Evolutionary conservation across 495 filamentous ascomycete species (phyloP), one percentile per base, ranked within the genome.

Genomic region (Jackrogersella multiformis): DNA sequence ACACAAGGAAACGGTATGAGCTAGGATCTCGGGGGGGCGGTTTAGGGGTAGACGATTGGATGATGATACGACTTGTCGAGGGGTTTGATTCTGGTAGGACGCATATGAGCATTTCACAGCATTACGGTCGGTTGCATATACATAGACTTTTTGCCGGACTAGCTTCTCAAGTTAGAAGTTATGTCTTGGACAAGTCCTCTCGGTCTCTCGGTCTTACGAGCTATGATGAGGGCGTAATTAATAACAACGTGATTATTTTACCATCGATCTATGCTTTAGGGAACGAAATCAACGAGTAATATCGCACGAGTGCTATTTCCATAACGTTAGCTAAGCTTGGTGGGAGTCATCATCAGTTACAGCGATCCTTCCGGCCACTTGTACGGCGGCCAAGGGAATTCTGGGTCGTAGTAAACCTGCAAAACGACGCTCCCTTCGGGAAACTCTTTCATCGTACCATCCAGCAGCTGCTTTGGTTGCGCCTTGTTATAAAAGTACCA

Each of bases 331-430:
- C 10, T 24, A 48, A 30, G 2, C 45, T 48, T 6, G 26, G 2
- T 48, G 5, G 24, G 4, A 9, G n/a, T 16, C 8, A 9, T 3
- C 6, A n/a, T 32, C n/a, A 13, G 32, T 49, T 18, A 68, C 34
- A 67, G 35, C 9, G 67, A 70, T 1, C 30, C 67, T 30, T 64
- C 62, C 1, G 70, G 66, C 70, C 70, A 70, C 35, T 61, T 35
- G 16, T 70, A 73, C 20, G 58, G 12, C 2, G 62, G 59, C 67
- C 59, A 70, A 34, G 59, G 30, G 21, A 70, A 65, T 10, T 67
- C 63, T 3, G 59, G 58, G 45, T 73, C 28, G 13, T 23, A 53
- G 0, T 35, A 24, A 4, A 61, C 13, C 5, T 54, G 32, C 4
- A 70, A 18, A 23, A 36, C 18, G 2, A 67, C 42, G 16, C 57